Percentiles rank a stretch among this genome's conserved stretches.
Evolutionary conservation across 768 basidiomycete genomes (phyloP).

Genomic region (Pilatotrama ljubarskyi): DNA sequence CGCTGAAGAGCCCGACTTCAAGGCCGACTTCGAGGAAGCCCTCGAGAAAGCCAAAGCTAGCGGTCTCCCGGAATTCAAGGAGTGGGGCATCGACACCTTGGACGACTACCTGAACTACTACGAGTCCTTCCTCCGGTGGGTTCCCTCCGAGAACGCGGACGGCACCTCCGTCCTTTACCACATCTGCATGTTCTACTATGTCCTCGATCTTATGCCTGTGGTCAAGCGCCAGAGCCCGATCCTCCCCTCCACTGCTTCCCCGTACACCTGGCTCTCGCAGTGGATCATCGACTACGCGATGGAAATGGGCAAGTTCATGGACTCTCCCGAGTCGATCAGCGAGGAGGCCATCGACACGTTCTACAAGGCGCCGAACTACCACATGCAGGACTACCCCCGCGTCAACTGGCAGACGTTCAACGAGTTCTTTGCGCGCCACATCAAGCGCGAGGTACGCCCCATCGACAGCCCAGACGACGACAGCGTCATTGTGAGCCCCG

Average conservation of each 20-base stretch:
- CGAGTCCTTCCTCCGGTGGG: constrained; percentile 18
- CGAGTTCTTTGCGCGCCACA: constrained; percentile 24
- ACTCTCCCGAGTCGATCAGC: constrained; percentile 18
- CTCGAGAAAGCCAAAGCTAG: constrained; percentile 5
- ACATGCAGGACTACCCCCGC: constrained; percentile 20
- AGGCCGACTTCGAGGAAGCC: constrained; percentile 6
- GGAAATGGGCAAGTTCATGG: constrained; percentile 23
- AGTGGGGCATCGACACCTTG: constrained; percentile 14
- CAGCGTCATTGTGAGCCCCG: constrained; percentile 17
- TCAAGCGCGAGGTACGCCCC: constrained; percentile 14
- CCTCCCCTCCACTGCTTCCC: constrained; percentile 4
- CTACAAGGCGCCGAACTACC: constrained; percentile 12
- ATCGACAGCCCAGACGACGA: constrained; percentile 1
- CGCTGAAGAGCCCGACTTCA: constrained; percentile 13
- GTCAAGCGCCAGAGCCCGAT: constrained; percentile 10
- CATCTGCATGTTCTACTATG: constrained; percentile 26
- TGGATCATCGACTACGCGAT: constrained; percentile 25
- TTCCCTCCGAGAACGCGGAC: constrained; percentile 12
- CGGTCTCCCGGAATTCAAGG: constrained; percentile 11
- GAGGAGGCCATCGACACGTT: constrained; percentile 12
- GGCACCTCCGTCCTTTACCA: constrained; percentile 13
- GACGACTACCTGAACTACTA: constrained; percentile 21
- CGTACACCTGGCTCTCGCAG: constrained; percentile 17
- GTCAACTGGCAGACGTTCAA: constrained; percentile 25
- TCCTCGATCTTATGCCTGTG: constrained; percentile 18